Conservation (phyloP, 768 basidiomycete genomes). For the Hydnum rufescens region DNA sequence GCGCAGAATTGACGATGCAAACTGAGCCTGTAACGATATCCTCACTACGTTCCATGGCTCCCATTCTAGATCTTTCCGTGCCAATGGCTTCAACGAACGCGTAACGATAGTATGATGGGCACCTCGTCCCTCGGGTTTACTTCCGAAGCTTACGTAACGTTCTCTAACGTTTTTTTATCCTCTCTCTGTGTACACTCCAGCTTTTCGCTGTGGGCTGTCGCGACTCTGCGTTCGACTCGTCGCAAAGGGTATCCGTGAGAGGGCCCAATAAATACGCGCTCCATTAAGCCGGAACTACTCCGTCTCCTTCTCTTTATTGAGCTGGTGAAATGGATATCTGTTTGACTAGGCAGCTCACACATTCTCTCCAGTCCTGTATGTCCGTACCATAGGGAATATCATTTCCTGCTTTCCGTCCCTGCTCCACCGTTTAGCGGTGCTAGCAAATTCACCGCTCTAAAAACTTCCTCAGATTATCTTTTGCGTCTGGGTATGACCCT, state of each 20-base stretch:
- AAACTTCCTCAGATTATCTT: no score
- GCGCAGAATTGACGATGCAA: no score
- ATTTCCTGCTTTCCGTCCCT: no score
- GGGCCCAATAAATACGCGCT: not conserved
- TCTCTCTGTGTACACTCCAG: not conserved
- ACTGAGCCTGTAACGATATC: no score
- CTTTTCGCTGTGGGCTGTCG: not conserved
- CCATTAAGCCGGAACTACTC: not conserved
- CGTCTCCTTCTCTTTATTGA: not conserved
- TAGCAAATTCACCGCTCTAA: no score
- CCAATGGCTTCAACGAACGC: not conserved
- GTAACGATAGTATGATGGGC: not conserved
- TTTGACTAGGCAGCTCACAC: not conserved
- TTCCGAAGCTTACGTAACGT: not conserved
- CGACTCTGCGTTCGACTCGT: not conserved
- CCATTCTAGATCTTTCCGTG: no score
- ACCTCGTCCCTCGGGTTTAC: not conserved
- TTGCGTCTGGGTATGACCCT: no score
- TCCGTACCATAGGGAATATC: no score
- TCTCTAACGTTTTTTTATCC: not conserved
- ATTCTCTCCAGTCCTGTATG: no score
- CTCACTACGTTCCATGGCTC: no score
- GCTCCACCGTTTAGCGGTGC: no score
- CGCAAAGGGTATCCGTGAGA: not conserved
- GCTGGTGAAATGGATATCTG: not conserved